phyloP scores from a whole-genome alignment of 2,329 filamentous ascomycete genomes.

The Pezicula rhizophila region DNA sequence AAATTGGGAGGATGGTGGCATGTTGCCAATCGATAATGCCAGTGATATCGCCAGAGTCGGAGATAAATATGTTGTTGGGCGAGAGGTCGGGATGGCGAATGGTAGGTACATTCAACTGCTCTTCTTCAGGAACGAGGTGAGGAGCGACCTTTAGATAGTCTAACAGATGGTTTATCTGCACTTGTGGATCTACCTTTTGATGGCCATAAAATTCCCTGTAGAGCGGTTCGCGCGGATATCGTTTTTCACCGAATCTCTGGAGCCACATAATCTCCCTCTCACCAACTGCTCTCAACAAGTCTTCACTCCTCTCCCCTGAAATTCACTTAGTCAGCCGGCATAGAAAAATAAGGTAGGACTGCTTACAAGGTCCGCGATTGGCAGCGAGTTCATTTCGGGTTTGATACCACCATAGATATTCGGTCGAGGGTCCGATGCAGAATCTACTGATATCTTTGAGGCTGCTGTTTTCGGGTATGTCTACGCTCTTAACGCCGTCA shows the following conservation, averaged over 20 bases:
- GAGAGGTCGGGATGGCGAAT: slow-evolving; percentile 15
- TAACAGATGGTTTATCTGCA: slow-evolving; percentile 10
- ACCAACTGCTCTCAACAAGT: slow-evolving; percentile 13
- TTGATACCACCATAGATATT: slow-evolving; percentile 17
- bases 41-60: slow-evolving; percentile 19
- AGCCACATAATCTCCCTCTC: slow-evolving; percentile 13
- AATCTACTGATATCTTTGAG: slow-evolving; percentile 6
- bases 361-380: slow-evolving; percentile 14
- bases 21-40: slow-evolving; percentile 29
- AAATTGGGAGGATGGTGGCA: slow-evolving; percentile 24
- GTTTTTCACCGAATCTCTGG: slow-evolving; percentile 9
- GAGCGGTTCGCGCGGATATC: slow-evolving; percentile 13
- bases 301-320: slow-evolving; percentile 11
- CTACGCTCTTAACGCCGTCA: slow-evolving; percentile 10
- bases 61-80: slow-evolving; percentile 28
- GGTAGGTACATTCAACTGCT: slow-evolving; percentile 11
- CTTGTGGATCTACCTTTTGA: slow-evolving; percentile 12
- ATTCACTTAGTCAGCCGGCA: slow-evolving; percentile 2
- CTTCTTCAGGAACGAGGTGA: slow-evolving; percentile 10
- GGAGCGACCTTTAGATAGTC: slow-evolving; percentile 15
- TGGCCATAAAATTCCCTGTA: slow-evolving; percentile 13
- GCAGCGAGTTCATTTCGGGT: slow-evolving; percentile 11
- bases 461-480: slow-evolving; percentile 9
- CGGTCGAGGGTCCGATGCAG: slow-evolving; percentile 15
- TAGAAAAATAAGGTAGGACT: slow-evolving; percentile 3